Percentiles rank a stretch among this genome's conserved stretches.
phyloP scores from a whole-genome alignment of 1,139 yeast species.

The Geotrichum klebahnii region DNA sequence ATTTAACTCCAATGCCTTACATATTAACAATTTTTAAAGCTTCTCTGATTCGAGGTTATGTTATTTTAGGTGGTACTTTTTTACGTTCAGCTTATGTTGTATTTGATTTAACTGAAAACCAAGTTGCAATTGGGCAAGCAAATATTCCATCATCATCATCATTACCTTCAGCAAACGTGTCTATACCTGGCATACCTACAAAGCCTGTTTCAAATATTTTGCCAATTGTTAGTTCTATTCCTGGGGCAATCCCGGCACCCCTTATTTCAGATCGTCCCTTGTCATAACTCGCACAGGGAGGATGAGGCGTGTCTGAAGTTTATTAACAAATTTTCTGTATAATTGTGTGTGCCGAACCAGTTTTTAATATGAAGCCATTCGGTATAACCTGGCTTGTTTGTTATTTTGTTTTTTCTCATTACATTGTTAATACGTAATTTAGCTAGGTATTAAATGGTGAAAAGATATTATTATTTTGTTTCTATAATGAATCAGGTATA shows the following conservation, averaged over 20 bases:
- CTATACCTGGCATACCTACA: background rate
- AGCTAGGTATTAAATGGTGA: too few relatives aligned
- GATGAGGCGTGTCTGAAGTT: too few relatives aligned
- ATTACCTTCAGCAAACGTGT: background rate
- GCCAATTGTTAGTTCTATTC: constrained; percentile 18
- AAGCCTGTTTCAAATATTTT: constrained; percentile 1
- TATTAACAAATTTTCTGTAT: too few relatives aligned
- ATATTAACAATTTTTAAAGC: constrained; percentile 19
- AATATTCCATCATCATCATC: background rate
- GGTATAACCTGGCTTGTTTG: too few relatives aligned
- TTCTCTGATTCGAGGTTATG: constrained; percentile 18
- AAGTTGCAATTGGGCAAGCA: constrained; percentile 19
- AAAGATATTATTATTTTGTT: too few relatives aligned
- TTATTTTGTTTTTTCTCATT: too few relatives aligned
- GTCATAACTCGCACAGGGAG: too few relatives aligned
- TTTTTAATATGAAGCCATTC: too few relatives aligned
- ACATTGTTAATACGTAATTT: too few relatives aligned
- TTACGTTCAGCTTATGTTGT: constrained; percentile 19
- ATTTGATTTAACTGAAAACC: constrained; percentile 19
- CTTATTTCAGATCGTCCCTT: too few relatives aligned
- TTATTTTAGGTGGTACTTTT: constrained; percentile 20
- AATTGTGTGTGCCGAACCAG: too few relatives aligned
- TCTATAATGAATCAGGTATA: too few relatives aligned
- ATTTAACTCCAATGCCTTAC: constrained; percentile 17
- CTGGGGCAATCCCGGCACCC: constrained; percentile 26